Evolutionary conservation across 192 early-diverging fungal genomes (phyloP).

Genomic region (Umbelopsis sp.): DNA sequence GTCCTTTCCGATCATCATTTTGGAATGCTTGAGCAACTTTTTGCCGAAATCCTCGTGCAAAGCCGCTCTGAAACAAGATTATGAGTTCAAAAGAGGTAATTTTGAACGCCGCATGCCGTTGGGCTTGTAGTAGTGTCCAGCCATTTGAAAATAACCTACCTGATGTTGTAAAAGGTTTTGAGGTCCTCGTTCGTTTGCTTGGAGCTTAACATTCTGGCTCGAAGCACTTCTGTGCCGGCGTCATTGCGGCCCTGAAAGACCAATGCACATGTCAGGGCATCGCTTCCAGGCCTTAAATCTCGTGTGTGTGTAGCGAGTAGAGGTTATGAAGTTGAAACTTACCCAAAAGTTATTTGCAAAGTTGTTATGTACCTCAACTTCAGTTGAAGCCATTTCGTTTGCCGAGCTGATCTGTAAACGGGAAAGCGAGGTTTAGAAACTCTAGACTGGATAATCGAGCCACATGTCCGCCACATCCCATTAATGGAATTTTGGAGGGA

Average conservation of each 20-base stretch:
- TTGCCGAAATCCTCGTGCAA: conserved; percentile 77
- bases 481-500: not conserved
- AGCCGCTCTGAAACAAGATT: conserved; percentile 45
- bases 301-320: not conserved
- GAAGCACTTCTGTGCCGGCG: conserved; percentile 66
- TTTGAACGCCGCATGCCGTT: not conserved
- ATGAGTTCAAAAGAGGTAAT: not conserved
- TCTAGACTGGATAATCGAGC: not conserved
- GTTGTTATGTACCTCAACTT: conserved; percentile 9
- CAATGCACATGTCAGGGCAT: not conserved
- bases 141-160: too few species aligned
- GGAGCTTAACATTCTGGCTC: conserved; percentile 63
- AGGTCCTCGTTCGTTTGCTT: conserved; percentile 73
- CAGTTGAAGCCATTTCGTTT: not conserved
- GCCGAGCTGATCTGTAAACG: not conserved
- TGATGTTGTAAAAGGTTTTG: conserved; percentile 56
- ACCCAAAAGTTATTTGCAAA: conserved; percentile 44
- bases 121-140: not conserved
- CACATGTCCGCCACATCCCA: conserved; percentile 17
- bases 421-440: not conserved
- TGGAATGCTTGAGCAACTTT: conserved; percentile 61
- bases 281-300: not conserved
- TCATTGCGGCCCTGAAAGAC: conserved; percentile 60
- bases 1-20: conserved; percentile 62
- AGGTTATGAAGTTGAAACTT: not conserved